Conservation (phyloP, 768 basidiomycete genomes). For the Trichaptum fuscoviolaceum region DNA sequence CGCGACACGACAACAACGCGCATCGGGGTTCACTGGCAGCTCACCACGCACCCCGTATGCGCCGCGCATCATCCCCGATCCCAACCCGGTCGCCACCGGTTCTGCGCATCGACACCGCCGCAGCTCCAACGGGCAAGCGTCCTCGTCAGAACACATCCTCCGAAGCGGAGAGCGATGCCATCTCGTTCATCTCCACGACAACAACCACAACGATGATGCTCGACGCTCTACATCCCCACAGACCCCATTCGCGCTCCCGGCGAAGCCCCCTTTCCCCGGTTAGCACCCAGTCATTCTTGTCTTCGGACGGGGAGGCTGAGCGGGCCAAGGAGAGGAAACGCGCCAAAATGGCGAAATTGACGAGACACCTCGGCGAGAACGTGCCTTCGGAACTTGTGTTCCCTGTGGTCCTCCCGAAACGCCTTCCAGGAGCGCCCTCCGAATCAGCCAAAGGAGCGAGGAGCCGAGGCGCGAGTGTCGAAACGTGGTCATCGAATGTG, state of each 20-base stretch:
- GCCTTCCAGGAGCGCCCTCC: not conserved
- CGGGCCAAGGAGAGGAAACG: slow-evolving; percentile 14
- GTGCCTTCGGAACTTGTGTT: slow-evolving; percentile 32
- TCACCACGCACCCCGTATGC: not conserved
- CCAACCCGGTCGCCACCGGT: not conserved
- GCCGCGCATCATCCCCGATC: not conserved
- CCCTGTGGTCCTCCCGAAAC: not conserved
- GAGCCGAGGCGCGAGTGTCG: not conserved
- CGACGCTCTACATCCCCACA: not conserved
- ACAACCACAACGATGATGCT: not conserved
- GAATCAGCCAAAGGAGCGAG: not conserved
- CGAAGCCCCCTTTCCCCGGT: not conserved
- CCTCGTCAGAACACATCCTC: not conserved
- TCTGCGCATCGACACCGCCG: not conserved
- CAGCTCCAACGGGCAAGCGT: not conserved
- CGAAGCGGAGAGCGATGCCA: not conserved
- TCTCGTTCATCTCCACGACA: not conserved
- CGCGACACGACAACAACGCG: not conserved
- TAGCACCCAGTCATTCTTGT: not conserved
- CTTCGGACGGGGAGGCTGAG: not conserved
- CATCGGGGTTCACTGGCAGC: not conserved
- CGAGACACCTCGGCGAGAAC: slow-evolving; percentile 32
- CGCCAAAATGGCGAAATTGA: slow-evolving; percentile 30
- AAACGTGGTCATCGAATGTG: not conserved
- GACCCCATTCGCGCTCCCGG: not conserved